phyloP scores from a whole-genome alignment of 805 yeast genomes.

The Hanseniaspora pseudoguilliermondii region DNA sequence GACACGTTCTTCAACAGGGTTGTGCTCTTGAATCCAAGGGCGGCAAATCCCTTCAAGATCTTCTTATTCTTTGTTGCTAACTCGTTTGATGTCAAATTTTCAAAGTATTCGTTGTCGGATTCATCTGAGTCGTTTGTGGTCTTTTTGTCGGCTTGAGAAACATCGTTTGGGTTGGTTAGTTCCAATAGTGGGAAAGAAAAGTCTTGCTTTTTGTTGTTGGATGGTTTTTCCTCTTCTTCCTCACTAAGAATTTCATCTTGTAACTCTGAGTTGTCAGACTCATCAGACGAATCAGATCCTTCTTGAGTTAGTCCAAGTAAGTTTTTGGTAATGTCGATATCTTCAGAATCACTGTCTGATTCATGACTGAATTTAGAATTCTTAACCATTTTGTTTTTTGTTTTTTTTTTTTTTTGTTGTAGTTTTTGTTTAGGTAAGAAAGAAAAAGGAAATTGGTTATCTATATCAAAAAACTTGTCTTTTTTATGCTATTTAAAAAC shows the following conservation, averaged over 20 bases:
- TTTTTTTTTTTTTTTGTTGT: neutral
- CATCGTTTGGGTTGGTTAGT: slow-evolving; percentile 22
- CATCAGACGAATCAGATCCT: slow-evolving; percentile 28
- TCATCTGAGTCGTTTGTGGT: slow-evolving; percentile 33
- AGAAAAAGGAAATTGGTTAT: neutral
- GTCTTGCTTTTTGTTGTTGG: slow-evolving; percentile 3
- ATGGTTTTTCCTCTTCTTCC: slow-evolving; percentile 34
- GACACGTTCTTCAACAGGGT: slow-evolving; percentile 53
- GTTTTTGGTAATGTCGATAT: slow-evolving; percentile 49
- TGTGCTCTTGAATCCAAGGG: slow-evolving; percentile 69
- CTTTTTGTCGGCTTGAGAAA: slow-evolving; percentile 36
- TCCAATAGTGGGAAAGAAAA: slow-evolving; percentile 38
- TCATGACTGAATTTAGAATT: neutral
- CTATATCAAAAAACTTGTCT: neutral
- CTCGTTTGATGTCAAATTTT: slow-evolving; percentile 19
- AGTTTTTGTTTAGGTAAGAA: neutral
- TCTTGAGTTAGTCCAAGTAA: slow-evolving; percentile 37
- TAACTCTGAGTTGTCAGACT: slow-evolving; percentile 17
- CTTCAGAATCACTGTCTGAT: slow-evolving; percentile 33
- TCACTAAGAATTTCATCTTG: slow-evolving; percentile 28
- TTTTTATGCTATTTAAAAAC: too few species aligned
- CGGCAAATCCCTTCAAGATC: slow-evolving; percentile 70
- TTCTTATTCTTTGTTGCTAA: slow-evolving; percentile 36
- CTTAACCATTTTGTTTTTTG: neutral
- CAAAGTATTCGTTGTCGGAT: slow-evolving; percentile 36